Percentiles rank a stretch among this genome's conserved stretches.
These are phyloP conservation scores for Globisporangium recalcitrans DNA, from an alignment of 352 stramenopile genomes.

Conservation along the genomic window DNA sequence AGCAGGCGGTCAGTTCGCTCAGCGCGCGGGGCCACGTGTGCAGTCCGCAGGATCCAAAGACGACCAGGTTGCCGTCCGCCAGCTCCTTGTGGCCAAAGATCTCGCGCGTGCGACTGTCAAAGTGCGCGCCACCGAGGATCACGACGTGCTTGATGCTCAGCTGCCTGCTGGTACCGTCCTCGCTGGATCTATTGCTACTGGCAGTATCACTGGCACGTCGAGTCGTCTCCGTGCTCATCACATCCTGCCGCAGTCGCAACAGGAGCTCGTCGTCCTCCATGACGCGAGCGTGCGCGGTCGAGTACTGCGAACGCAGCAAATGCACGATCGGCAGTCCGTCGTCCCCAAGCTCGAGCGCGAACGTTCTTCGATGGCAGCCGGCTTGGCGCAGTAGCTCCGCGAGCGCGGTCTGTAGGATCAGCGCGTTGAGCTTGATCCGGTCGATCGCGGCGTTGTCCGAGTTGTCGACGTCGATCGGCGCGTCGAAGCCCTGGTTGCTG, in stretches of 20 bases:
- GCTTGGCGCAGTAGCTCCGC: conserved; percentile 47
- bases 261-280: conserved; percentile 55
- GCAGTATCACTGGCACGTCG: background rate
- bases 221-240: conserved; percentile 22
- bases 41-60: conserved; percentile 64
- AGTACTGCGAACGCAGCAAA: conserved; percentile 43
- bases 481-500: conserved; percentile 48
- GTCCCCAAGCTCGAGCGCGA: conserved; percentile 44
- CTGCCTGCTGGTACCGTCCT: conserved; percentile 14
- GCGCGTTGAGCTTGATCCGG: conserved; percentile 45
- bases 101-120: conserved; percentile 39
- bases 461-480: conserved; percentile 42
- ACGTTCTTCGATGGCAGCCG: conserved; percentile 36
- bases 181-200: background rate
- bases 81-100: conserved; percentile 52
- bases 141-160: conserved; percentile 56
- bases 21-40: conserved; percentile 52
- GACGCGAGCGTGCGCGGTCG: conserved; percentile 29
- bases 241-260: conserved; percentile 41
- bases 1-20: conserved; percentile 42
- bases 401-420: conserved; percentile 55
- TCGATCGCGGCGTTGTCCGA: conserved; percentile 45
- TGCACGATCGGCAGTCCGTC: conserved; percentile 49
- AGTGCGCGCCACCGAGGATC: conserved; percentile 56
- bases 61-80: conserved; percentile 41